These are phyloP conservation scores for Pilaira anomala DNA, from an alignment of 192 early-diverging fungal species.

Conservation along the genomic window DNA sequence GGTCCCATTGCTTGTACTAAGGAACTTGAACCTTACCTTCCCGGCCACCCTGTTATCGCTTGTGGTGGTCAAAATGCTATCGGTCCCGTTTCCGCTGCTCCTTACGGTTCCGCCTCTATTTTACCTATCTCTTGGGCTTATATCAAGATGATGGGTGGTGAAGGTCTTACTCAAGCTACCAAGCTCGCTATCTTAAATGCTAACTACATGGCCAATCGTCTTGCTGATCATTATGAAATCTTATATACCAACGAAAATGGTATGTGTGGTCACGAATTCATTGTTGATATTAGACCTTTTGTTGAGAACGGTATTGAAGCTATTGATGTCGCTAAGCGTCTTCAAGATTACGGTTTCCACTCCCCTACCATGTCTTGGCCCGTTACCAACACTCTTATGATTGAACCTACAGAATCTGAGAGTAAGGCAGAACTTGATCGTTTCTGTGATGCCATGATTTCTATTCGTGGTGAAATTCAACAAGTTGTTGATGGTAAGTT, in stretches of 20 bases:
- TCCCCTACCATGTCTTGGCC: slow-evolving; percentile 99
- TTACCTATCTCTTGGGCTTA: slow-evolving; percentile 99
- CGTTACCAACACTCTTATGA: slow-evolving; percentile 97
- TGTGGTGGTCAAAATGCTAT: slow-evolving; percentile 75
- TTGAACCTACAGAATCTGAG: slow-evolving; percentile 99
- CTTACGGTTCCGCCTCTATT: slow-evolving; percentile 94
- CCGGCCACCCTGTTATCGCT: slow-evolving; percentile 82
- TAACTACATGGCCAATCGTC: slow-evolving; percentile 96
- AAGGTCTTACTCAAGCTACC: slow-evolving; percentile 85
- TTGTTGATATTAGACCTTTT: slow-evolving; percentile 94
- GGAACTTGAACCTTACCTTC: slow-evolving; percentile 89
- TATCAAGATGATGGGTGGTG: slow-evolving; percentile 96
- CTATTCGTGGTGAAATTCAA: slow-evolving; percentile 90
- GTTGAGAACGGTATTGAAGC: slow-evolving; percentile 78
- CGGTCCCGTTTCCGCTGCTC: slow-evolving; percentile 94
- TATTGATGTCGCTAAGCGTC: slow-evolving; percentile 97
- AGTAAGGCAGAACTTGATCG: slow-evolving; percentile 89
- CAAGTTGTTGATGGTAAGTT: slow-evolving; percentile 81
- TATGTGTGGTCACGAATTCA: slow-evolving; percentile 99
- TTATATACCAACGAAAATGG: slow-evolving; percentile 92
- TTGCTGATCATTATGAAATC: slow-evolving; percentile 88
- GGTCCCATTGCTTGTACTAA: slow-evolving; percentile 90
- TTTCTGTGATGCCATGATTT: slow-evolving; percentile 98
- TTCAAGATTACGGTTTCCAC: slow-evolving; percentile 99
- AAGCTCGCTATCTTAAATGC: slow-evolving; percentile 93